A percentile compares a stretch with the other conserved stretches of the same genome.
phyloP scores from a whole-genome alignment of 2,329 filamentous ascomycete genomes.

The Arachnomyces sp. region DNA sequence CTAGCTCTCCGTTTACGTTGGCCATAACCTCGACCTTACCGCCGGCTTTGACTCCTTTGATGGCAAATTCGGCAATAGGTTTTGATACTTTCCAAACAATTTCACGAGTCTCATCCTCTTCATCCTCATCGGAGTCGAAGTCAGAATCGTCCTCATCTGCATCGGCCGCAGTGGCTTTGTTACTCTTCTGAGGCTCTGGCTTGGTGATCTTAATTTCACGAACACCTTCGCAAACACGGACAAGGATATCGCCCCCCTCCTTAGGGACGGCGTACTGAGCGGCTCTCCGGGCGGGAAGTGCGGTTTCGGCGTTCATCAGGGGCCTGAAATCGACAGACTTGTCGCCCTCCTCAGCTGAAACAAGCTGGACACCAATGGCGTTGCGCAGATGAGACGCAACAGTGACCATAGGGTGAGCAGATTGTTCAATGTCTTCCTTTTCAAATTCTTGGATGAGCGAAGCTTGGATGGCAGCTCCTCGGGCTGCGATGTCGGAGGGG shows the following conservation, averaged over 20 bases:
- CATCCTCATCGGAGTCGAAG: slow-evolving; percentile 54
- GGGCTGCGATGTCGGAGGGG: slow-evolving; percentile 79
- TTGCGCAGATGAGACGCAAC: slow-evolving; percentile 84
- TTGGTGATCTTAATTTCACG: slow-evolving; percentile 91
- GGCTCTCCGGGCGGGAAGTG: slow-evolving; percentile 78
- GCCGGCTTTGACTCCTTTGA: slow-evolving; percentile 77
- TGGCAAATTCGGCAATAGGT: slow-evolving; percentile 72
- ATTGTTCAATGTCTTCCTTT: slow-evolving; percentile 85
- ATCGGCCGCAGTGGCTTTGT: slow-evolving; percentile 49
- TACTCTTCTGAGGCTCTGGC: slow-evolving; percentile 67
- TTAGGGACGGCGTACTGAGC: slow-evolving; percentile 68
- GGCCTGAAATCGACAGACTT: slow-evolving; percentile 64
- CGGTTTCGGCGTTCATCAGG: slow-evolving; percentile 76
- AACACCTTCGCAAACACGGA: slow-evolving; percentile 80
- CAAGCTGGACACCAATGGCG: slow-evolving; percentile 75
- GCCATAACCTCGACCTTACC: slow-evolving; percentile 90
- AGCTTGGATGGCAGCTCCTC: slow-evolving; percentile 91
- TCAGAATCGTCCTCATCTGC: slow-evolving; percentile 54
- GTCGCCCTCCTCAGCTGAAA: slow-evolving; percentile 35
- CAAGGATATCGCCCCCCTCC: slow-evolving; percentile 75
- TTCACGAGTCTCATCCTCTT: slow-evolving; percentile 78
- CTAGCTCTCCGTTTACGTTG: slow-evolving; percentile 72
- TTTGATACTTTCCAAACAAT: slow-evolving; percentile 86
- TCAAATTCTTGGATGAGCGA: slow-evolving; percentile 93
- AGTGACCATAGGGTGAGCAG: slow-evolving; percentile 88